Evolutionary conservation across 148 eudicot genomes (phyloP).

Genomic region (Rhododendron griersonianum): DNA sequence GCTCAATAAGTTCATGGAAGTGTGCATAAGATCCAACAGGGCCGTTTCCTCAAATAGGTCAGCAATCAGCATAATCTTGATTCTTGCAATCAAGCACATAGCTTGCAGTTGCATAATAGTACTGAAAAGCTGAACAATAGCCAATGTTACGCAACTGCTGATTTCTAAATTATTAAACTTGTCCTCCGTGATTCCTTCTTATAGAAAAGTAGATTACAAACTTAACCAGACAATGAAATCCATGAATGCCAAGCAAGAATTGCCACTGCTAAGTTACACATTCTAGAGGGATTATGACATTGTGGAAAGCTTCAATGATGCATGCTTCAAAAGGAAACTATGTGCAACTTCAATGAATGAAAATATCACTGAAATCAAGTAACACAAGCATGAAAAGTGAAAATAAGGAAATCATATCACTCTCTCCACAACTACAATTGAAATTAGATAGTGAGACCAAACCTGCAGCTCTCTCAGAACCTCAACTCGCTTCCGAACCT

Average conservation of each 20-base stretch:
- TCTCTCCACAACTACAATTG: background rate
- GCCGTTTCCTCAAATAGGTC: background rate
- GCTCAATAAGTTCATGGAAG: background rate
- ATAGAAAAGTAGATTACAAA: background rate
- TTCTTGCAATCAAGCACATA: background rate
- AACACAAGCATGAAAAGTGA: background rate
- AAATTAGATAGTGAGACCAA: background rate
- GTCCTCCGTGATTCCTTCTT: background rate
- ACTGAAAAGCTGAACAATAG: background rate
- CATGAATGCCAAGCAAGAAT: too few species aligned
- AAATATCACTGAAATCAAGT: too few species aligned
- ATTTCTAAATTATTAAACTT: background rate
- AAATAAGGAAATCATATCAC: too few species aligned
- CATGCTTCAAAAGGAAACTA: too few species aligned
- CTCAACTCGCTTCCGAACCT: slow-evolving; percentile 83
- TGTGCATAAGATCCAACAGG: background rate
- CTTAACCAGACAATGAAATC: too few species aligned
- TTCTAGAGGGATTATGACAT: too few species aligned
- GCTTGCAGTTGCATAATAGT: background rate
- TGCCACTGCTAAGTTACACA: too few species aligned
- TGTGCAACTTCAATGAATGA: too few species aligned
- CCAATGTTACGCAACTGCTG: background rate
- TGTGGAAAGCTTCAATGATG: too few species aligned
- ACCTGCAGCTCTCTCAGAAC: slow-evolving; percentile 72
- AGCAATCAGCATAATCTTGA: background rate